These are phyloP conservation scores for Krasilnikovozyma curviuscula DNA, from an alignment of 768 basidiomycete genomes.

Conservation along the genomic window DNA sequence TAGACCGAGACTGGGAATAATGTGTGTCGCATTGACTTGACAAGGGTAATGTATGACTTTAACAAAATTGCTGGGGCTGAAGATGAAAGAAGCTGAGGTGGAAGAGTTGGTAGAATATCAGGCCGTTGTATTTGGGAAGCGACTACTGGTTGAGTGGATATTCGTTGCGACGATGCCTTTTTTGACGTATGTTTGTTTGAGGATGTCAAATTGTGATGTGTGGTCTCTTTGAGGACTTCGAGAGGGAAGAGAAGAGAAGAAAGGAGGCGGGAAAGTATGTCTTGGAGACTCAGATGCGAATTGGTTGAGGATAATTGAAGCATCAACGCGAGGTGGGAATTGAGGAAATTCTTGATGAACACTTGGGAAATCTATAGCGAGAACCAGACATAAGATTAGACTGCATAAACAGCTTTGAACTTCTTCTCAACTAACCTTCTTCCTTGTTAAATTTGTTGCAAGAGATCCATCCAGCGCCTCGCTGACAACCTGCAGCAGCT, in stretches of 20 bases:
- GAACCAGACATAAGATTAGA: not conserved
- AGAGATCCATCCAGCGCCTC: constrained; percentile 2
- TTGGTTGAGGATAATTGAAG: not conserved
- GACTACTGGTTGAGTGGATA: too few species aligned
- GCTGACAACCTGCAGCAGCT: not conserved
- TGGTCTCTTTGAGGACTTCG: constrained; percentile 9
- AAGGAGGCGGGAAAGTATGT: not conserved
- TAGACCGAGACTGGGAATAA: constrained; percentile 1
- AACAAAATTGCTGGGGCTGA: constrained; percentile 5
- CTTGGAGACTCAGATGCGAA: not conserved
- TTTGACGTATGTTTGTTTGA: too few species aligned
- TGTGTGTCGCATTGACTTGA: constrained; percentile 4
- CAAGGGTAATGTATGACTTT: constrained; percentile 1
- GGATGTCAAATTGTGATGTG: too few species aligned
- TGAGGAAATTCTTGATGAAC: constrained; percentile 1
- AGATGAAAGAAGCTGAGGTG: not conserved
- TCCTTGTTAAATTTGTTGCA: constrained; percentile 7
- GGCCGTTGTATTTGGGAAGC: too few species aligned
- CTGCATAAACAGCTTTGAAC: not conserved
- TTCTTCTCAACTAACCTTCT: constrained; percentile 4
- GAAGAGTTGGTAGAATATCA: too few species aligned
- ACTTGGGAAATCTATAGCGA: constrained; percentile 2
- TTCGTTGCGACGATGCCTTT: too few species aligned
- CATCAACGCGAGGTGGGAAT: not conserved
- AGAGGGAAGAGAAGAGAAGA: constrained; percentile 8